These are phyloP conservation scores for Fusarium hostae DNA, from an alignment of 2,329 filamentous ascomycete species.

Conservation along the genomic window DNA sequence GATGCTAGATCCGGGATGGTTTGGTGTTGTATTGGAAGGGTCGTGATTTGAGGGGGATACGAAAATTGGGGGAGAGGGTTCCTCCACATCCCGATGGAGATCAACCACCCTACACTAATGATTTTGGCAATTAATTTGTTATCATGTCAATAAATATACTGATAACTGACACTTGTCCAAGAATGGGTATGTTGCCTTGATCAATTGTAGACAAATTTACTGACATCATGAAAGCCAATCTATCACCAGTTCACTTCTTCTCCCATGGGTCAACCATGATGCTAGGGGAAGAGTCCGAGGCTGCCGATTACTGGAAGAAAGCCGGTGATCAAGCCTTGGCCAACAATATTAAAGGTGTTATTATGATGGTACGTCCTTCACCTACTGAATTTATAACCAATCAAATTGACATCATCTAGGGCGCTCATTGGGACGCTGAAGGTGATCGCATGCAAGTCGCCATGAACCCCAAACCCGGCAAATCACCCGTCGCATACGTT, in stretches of 20 bases:
- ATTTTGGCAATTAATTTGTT: background rate
- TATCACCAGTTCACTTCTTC: slow-evolving; percentile 40
- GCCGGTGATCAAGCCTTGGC: slow-evolving; percentile 37
- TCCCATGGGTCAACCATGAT: slow-evolving; percentile 44
- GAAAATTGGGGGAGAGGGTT: background rate
- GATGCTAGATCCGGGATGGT: background rate
- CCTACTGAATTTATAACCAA: fast-evolving
- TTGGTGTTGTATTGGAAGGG: background rate
- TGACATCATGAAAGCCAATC: slow-evolving; percentile 16
- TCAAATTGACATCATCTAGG: no score
- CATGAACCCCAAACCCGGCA: slow-evolving; percentile 68
- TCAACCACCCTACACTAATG: background rate
- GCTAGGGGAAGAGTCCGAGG: slow-evolving; percentile 36
- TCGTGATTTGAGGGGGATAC: background rate
- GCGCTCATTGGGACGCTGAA: slow-evolving; percentile 71
- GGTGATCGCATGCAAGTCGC: slow-evolving; percentile 68
- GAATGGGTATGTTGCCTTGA: slow-evolving; percentile 3
- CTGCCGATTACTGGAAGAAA: slow-evolving; percentile 40
- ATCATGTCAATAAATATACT: slow-evolving; percentile 7
- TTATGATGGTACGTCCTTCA: slow-evolving; percentile 32
- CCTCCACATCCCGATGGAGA: slow-evolving; percentile 20
- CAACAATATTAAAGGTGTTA: slow-evolving; percentile 31
- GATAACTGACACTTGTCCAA: background rate
- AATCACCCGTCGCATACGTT: slow-evolving; percentile 74
- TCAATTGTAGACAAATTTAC: no score